Evolutionary conservation across 768 basidiomycete genomes (phyloP).

Genomic region (Sutorius australiensis): DNA sequence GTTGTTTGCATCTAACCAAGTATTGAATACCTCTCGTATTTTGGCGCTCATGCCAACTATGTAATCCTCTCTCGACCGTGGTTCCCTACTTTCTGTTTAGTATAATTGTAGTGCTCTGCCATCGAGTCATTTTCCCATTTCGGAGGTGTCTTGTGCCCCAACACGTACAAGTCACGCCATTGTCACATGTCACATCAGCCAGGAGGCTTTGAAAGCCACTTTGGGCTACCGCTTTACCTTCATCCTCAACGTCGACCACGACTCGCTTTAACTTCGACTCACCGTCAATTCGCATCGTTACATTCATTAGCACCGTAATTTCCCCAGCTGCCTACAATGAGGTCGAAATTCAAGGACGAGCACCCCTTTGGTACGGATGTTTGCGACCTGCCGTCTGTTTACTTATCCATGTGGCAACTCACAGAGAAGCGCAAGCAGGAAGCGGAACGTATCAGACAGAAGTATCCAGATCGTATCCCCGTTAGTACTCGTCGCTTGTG

Average conservation of each 20-base stretch:
- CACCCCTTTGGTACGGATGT: conserved; percentile 83
- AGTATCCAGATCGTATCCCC: conserved; percentile 97
- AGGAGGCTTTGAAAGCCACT: conserved; percentile 32
- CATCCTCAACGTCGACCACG: conserved; percentile 27
- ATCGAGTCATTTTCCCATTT: conserved; percentile 8
- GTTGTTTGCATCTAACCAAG: too few species aligned
- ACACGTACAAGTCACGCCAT: conserved; percentile 25
- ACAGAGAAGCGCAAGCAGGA: conserved; percentile 99
- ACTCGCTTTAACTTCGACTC: conserved; percentile 12
- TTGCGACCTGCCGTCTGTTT: conserved; percentile 33
- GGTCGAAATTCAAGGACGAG: conserved; percentile 98
- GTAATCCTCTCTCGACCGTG: not conserved
- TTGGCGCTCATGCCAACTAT: not conserved
- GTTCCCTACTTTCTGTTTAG: not conserved
- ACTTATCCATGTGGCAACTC: conserved; percentile 15
- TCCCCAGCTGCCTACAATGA: conserved; percentile 45
- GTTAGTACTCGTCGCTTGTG: conserved; percentile 43
- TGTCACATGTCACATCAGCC: conserved; percentile 32
- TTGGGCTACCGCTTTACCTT: conserved; percentile 21
- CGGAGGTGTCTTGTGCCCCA: conserved; percentile 10
- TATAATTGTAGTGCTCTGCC: conserved; percentile 2
- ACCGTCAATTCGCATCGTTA: conserved; percentile 2
- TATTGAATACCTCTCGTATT: not conserved
- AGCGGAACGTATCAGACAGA: conserved; percentile 96
- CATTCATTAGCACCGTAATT: conserved; percentile 4